Percentiles rank a stretch among this genome's conserved stretches.
These are phyloP conservation scores for Mortierella sp. DNA, from an alignment of 371 early-diverging fungal species.

Conservation along the genomic window DNA sequence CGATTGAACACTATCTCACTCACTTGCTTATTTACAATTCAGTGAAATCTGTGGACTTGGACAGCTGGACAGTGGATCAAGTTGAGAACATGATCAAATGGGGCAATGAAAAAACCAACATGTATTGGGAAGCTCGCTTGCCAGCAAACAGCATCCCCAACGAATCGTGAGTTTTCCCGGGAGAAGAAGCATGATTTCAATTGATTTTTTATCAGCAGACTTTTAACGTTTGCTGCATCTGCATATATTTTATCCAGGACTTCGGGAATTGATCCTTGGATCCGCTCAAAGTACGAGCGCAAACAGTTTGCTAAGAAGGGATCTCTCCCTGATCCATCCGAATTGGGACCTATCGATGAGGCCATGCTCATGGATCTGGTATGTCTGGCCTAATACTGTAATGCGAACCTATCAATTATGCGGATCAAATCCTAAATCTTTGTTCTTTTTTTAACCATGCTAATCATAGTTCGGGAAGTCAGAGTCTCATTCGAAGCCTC, in stretches of 20 bases:
- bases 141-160: constrained; percentile 62
- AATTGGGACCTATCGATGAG: constrained; percentile 63
- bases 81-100: constrained; percentile 84
- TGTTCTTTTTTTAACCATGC: neutral
- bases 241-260: constrained; percentile 33
- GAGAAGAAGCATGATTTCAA: neutral
- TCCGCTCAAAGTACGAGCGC: constrained; percentile 87
- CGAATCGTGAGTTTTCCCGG: constrained; percentile 52
- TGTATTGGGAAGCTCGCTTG: constrained; percentile 77
- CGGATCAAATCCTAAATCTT: neutral
- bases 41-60: constrained; percentile 90
- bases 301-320: constrained; percentile 83
- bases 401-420: neutral
- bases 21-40: neutral
- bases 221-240: neutral
- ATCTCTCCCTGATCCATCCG: constrained; percentile 80
- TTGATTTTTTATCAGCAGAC: neutral
- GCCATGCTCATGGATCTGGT: constrained; percentile 53
- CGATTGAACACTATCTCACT: too few species aligned
- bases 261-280: constrained; percentile 83
- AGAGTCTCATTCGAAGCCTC: constrained; percentile 25
- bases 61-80: constrained; percentile 90
- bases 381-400: neutral
- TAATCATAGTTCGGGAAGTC: constrained; percentile 29
- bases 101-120: constrained; percentile 88